Evolutionary conservation across 306 rosid genomes (phyloP).

Genomic region (Myrica gale): DNA sequence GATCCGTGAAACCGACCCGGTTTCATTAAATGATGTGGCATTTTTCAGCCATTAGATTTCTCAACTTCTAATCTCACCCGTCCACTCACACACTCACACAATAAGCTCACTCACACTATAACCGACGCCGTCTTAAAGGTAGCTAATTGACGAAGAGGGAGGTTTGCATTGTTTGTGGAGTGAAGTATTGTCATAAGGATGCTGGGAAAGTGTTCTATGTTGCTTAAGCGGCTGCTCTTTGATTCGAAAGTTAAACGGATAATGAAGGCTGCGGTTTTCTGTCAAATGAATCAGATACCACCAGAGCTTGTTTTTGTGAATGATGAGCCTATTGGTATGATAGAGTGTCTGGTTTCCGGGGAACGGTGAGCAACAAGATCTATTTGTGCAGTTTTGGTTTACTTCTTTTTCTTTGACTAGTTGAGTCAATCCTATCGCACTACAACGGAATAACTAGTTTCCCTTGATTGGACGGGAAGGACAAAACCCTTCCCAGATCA

Average conservation of each 20-base stretch:
- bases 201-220: slow-evolving; percentile 52
- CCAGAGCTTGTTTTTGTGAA: slow-evolving; percentile 49
- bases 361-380: slow-evolving; percentile 54
- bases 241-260: slow-evolving; percentile 37
- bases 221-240: slow-evolving; percentile 56
- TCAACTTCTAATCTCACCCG: no score
- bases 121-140: no score
- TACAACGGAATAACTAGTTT: slow-evolving; percentile 15
- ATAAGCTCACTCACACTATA: no score
- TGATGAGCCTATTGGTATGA: slow-evolving; percentile 70
- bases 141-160: slow-evolving; percentile 58
- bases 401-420: neutral
- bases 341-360: slow-evolving; percentile 76
- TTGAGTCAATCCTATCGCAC: slow-evolving; percentile 19
- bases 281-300: slow-evolving; percentile 60
- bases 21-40: no score
- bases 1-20: no score
- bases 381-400: neutral
- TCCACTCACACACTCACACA: no score
- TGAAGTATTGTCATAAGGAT: slow-evolving; percentile 55
- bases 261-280: slow-evolving; percentile 44
- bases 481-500: slow-evolving; percentile 57
- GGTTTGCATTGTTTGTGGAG: slow-evolving; percentile 69
- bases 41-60: no score
- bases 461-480: slow-evolving; percentile 54